Evolutionary conservation across 2,329 filamentous ascomycete species (phyloP), one percentile per base, ranked within the genome.

Genomic region (Colletotrichum falcatum): DNA sequence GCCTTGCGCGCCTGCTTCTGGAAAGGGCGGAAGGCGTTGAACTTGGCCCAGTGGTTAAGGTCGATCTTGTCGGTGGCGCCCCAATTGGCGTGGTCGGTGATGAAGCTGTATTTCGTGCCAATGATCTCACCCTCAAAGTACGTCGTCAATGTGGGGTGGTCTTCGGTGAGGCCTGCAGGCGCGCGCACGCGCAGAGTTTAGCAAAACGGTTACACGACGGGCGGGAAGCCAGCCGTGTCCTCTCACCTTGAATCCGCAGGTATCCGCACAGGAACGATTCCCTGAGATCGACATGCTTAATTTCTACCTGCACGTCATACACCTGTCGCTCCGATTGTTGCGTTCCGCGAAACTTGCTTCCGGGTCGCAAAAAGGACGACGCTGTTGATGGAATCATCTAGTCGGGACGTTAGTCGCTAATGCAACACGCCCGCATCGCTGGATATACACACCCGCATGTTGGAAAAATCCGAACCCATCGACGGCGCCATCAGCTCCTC

Each of bases 61-160:
- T 99, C 96, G 61, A 94, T 94, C 82, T 96, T 97, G 76, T 96
- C 92, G 68, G 88, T 95, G 56, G 94, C 95, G 63, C 95, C 96
- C 96, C 96, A 99, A 76, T 90, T 90, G 67, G 93, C 89, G 79
- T 98, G 94, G 74, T 93, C 90, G 46, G 96, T 99, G 73, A 92
- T 89, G 83, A 99, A 99, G n/a, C 90, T 92, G 82, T 98, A 95
- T 79, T 97, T 97, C 67, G 91, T 91, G 59, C 96, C 96, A 74
- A 99, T 98, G 65, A 99, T 97, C 82, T 99, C 96, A 79, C 95
- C 95, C 82, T 98, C 95, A 77, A 99, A 99, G 80, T 97, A 99
- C 1, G 96, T 99, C 11, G 95, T 98, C 61, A 99, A 86, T n/a
- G 95, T 98, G 16, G 95, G 95, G 79, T 98, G 95, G 81, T 98